Evolutionary conservation across 2,329 filamentous ascomycete genomes (phyloP), one percentile per base, ranked within the genome.

Genomic region (Sphaceloma murrayae): DNA sequence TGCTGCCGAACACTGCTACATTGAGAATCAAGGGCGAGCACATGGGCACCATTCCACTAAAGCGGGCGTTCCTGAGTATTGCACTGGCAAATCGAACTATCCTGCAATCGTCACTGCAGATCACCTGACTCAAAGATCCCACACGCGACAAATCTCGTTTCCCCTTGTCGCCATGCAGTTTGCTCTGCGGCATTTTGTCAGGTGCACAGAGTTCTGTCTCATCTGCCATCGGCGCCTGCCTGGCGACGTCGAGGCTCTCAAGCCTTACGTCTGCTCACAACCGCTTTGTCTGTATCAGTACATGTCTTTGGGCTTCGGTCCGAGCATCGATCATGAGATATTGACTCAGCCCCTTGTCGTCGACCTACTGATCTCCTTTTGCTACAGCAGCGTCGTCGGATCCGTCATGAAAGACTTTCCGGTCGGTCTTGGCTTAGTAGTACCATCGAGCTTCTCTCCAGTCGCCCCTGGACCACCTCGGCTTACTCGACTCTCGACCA

Each of bases 231-330:
- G 74, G 52, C 80, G 73, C 52, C 72, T 85, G 26, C 61, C 74
- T 1, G 70, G 70, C 2, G 73, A 75, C 0, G 78, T 89, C 27
- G 76, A 80, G 53, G 76, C 81, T 1, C 67, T 87, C 48, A 85
- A 84, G 52, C 83, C 83, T 2, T 72, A 72, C 49, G 85, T 94
- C 33, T 95, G 88, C 62, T 75, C 75, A 16, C 73, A 75, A 9
- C 68, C 72, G 1, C 68, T 95, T 2, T 95, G 88, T 55, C 67
- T 94, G 3, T 94, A 84, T 55, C 88, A 95, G 57, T 94, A 91
- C 63, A 83, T 94, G 71, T 72, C 75, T 11, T 68, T 93, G n/a
- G 86, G 85, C 0, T 80, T 94, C 55, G 88, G 87, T 0, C 82
- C 85, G 1, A 86, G 78, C 53, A 77, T 94, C 46, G 87, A 95